A percentile compares a stretch with the other conserved stretches of the same genome.
Conservation (phyloP, 2,329 filamentous ascomycete genomes). For the Apiospora malaysiana region DNA sequence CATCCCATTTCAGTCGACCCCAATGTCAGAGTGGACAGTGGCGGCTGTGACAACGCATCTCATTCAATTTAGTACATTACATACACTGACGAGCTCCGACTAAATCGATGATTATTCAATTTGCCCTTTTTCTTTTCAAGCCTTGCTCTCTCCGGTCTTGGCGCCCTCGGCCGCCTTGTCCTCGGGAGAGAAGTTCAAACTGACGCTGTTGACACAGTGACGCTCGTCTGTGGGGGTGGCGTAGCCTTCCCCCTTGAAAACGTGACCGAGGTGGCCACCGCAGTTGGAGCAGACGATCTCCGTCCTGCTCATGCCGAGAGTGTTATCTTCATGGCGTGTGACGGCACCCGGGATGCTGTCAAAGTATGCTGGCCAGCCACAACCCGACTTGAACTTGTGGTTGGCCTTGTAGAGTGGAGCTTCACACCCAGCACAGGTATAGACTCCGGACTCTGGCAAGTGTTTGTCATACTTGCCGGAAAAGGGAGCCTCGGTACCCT, state of each 20-base stretch:
- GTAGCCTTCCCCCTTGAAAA: constrained; percentile 89
- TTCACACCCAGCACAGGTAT: constrained; percentile 85
- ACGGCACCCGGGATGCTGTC: constrained; percentile 93
- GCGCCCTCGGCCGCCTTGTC: constrained; percentile 57
- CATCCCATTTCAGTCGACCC: too few relatives aligned
- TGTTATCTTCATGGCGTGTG: constrained; percentile 76
- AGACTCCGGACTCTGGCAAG: constrained; percentile 75
- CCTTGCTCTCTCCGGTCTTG: constrained; percentile 30
- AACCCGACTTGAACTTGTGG: constrained; percentile 96
- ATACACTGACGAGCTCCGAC: neutral
- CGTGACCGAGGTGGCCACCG: constrained; percentile 88
- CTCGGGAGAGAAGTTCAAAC: constrained; percentile 78
- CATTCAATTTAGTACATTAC: neutral
- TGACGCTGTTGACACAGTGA: constrained; percentile 95
- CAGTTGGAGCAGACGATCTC: constrained; percentile 97
- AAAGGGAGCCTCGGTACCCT: constrained; percentile 85
- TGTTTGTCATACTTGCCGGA: constrained; percentile 90
- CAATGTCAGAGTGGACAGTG: too few relatives aligned
- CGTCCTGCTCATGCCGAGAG: constrained; percentile 82
- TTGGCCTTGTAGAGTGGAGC: constrained; percentile 89
- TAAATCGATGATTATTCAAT: neutral
- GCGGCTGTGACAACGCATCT: neutral
- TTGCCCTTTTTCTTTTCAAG: neutral
- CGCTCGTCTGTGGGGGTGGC: constrained; percentile 89
- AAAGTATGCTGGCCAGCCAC: constrained; percentile 98